These are phyloP conservation scores for Trichoderma citrinoviride DNA, from an alignment of 2,329 filamentous ascomycete genomes.

Conservation along the genomic window DNA sequence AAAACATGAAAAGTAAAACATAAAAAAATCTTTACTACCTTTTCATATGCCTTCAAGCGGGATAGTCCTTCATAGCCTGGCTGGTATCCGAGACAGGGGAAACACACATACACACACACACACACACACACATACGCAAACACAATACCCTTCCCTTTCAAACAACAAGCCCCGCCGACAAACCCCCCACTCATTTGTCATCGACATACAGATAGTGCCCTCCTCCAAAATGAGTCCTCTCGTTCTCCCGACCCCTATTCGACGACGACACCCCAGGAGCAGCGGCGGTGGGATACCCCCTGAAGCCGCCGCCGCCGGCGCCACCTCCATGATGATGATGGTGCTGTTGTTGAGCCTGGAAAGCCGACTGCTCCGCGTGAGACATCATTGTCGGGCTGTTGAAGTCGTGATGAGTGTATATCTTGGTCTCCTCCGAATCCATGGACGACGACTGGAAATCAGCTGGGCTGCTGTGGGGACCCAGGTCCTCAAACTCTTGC, in stretches of 20 bases:
- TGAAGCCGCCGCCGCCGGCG: neutral
- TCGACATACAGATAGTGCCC: neutral
- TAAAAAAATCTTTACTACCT: neutral
- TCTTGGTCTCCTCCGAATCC: neutral
- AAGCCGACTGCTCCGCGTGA: slow-evolving; percentile 4
- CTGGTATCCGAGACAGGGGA: neutral
- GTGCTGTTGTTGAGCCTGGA: no score
- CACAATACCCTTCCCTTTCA: neutral
- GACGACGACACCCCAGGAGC: neutral
- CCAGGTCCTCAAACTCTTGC: neutral
- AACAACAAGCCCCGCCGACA: neutral
- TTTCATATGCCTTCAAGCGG: neutral
- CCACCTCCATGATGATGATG: neutral
- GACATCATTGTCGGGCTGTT: neutral
- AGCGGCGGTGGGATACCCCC: neutral
- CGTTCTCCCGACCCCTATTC: neutral
- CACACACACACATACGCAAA: neutral
- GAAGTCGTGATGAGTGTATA: slow-evolving; percentile 10
- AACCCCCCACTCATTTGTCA: neutral
- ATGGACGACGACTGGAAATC: neutral
- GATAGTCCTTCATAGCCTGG: neutral
- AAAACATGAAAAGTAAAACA: neutral
- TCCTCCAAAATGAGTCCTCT: neutral
- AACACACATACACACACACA: no score
- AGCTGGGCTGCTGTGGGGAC: neutral